Conservation (phyloP, 768 basidiomycete genomes). For the Kwoniella sp. region DNA sequence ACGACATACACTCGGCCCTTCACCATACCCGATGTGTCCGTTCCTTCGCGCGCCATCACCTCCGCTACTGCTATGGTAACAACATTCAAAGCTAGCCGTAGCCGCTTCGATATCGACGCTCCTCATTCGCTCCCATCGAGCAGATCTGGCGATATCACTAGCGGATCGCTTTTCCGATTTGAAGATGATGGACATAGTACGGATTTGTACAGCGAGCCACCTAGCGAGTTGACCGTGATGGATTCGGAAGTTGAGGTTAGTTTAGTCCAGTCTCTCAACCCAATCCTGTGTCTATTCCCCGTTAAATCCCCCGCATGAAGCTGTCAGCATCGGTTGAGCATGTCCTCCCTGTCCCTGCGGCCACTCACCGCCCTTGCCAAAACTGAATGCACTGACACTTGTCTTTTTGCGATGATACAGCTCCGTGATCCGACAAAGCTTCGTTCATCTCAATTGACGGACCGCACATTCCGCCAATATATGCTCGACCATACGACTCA, state of each 20-base stretch:
- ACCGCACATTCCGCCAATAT: slow-evolving; percentile 46
- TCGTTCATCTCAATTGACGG: slow-evolving; percentile 39
- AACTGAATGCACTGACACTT: background rate
- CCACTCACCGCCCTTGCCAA: background rate
- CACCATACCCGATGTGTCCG: slow-evolving; percentile 14
- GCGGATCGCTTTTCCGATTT: background rate
- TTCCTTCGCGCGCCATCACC: background rate
- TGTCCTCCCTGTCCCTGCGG: too few species aligned
- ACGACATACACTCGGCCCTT: slow-evolving; percentile 37
- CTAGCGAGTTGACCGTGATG: slow-evolving; percentile 22
- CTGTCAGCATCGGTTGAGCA: too few species aligned
- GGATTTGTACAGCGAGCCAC: slow-evolving; percentile 29
- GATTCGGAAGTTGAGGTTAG: slow-evolving; percentile 27
- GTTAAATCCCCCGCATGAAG: background rate
- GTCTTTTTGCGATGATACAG: slow-evolving; percentile 14
- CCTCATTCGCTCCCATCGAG: background rate
- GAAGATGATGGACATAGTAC: slow-evolving; percentile 20
- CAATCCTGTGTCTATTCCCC: too few species aligned
- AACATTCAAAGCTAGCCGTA: too few species aligned
- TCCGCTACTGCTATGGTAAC: too few species aligned
- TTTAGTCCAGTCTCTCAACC: background rate
- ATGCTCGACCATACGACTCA: slow-evolving; percentile 46
- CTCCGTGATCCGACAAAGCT: slow-evolving; percentile 42
- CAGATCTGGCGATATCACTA: background rate
- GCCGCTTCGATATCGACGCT: background rate